These are phyloP conservation scores for Xerocomellus amylosporus DNA, from an alignment of 768 basidiomycete genomes.

Conservation along the genomic window DNA sequence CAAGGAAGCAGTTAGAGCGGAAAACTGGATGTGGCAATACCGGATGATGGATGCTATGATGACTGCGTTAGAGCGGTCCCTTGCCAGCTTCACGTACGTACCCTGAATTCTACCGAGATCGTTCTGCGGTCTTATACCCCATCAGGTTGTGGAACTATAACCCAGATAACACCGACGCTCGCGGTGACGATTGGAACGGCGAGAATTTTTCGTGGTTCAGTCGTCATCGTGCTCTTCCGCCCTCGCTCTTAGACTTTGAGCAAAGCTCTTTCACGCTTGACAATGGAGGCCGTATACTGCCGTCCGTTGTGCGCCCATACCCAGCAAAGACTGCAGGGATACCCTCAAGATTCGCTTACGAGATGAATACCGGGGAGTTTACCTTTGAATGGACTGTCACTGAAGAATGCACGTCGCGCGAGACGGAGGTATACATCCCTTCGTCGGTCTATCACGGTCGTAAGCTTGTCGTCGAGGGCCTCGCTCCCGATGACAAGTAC, in stretches of 20 bases:
- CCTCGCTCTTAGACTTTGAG: conserved; percentile 51
- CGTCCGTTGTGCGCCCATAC: conserved; percentile 84
- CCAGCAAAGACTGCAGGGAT: conserved; percentile 87
- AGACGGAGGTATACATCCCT: conserved; percentile 86
- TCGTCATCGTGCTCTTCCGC: conserved; percentile 52
- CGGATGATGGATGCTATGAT: conserved; percentile 96
- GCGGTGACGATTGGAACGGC: conserved; percentile 91
- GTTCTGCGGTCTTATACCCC: neutral
- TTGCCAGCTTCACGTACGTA: conserved; percentile 84
- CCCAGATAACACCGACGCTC: conserved; percentile 71
- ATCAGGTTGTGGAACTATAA: conserved; percentile 93
- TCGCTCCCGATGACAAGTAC: conserved; percentile 50
- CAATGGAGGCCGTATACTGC: conserved; percentile 75
- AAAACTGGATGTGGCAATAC: conserved; percentile 78
- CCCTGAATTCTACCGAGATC: neutral
- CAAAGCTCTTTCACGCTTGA: conserved; percentile 73
- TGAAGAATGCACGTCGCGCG: conserved; percentile 37
- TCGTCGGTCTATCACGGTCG: conserved; percentile 55
- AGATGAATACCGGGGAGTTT: conserved; percentile 70
- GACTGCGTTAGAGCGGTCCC: conserved; percentile 70
- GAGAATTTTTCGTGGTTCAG: conserved; percentile 98
- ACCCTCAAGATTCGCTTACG: conserved; percentile 71
- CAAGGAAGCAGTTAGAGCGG: conserved; percentile 65
- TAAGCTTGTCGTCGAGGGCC: conserved; percentile 56
- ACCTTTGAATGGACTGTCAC: conserved; percentile 55